Percentiles rank a stretch among this genome's conserved stretches.
phyloP scores from a whole-genome alignment of 495 filamentous ascomycete species.

The Aspergillus avenaceus region DNA sequence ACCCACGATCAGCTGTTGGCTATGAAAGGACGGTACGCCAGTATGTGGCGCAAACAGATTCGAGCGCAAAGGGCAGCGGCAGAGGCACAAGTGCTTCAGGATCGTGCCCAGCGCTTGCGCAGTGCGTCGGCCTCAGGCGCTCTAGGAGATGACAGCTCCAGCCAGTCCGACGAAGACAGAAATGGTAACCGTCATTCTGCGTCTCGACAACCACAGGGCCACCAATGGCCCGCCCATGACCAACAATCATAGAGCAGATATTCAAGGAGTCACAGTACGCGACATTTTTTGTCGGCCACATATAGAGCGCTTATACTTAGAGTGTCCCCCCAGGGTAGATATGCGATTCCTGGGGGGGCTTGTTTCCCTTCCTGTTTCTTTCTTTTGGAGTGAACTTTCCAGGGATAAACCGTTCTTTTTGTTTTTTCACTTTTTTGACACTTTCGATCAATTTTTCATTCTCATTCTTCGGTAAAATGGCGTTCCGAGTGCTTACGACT shows the following conservation, averaged over 20 bases:
- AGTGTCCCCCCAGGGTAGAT: conserved; percentile 3
- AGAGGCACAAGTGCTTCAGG: conserved; percentile 58
- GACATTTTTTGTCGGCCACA: conserved; percentile 4
- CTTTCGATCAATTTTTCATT: conserved; percentile 10
- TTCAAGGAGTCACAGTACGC: conserved; percentile 9
- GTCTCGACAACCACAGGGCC: conserved; percentile 12
- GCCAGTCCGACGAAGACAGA: conserved; percentile 49
- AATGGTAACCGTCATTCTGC: conserved; percentile 30
- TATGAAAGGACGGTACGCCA: conserved; percentile 72
- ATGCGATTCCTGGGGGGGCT: conserved; percentile 5
- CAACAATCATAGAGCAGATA: not conserved
- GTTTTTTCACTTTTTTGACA: conserved; percentile 4
- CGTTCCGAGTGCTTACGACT: conserved; percentile 25
- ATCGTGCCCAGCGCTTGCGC: conserved; percentile 43
- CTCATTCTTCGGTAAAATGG: conserved; percentile 12
- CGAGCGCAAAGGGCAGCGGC: conserved; percentile 79
- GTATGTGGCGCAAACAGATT: conserved; percentile 96
- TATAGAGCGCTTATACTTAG: conserved; percentile 11
- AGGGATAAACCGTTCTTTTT: conserved; percentile 7
- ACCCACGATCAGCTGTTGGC: conserved; percentile 82
- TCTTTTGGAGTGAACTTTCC: not conserved
- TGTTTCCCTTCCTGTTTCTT: conserved; percentile 6
- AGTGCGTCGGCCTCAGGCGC: conserved; percentile 31
- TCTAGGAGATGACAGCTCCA: conserved; percentile 46
- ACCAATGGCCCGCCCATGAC: conserved; percentile 4